Conservation (phyloP, 441 rosid genomes). For the Croton setiger region DNA sequence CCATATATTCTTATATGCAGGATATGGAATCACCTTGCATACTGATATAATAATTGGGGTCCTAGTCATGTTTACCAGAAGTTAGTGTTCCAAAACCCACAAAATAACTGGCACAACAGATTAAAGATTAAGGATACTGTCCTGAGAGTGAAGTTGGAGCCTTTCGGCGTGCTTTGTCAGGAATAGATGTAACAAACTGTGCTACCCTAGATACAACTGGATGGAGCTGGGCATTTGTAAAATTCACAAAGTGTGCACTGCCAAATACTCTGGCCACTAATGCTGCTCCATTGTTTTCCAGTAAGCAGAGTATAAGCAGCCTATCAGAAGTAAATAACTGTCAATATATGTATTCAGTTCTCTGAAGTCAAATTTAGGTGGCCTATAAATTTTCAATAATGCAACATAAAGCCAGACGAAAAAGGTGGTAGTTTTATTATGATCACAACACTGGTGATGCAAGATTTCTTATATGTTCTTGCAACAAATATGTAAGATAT, state of each 20-base stretch:
- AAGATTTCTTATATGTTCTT: neutral
- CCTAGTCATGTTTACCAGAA: neutral
- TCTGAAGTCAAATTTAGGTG: neutral
- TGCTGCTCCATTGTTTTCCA: constrained; percentile 69
- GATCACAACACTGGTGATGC: neutral
- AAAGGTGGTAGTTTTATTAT: neutral
- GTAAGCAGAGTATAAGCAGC: constrained; percentile 67
- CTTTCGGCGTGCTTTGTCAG: constrained; percentile 77
- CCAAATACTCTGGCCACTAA: constrained; percentile 55
- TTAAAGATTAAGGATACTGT: constrained; percentile 73
- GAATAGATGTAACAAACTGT: constrained; percentile 78
- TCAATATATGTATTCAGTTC: neutral
- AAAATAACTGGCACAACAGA: constrained; percentile 16
- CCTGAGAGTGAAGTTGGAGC: constrained; percentile 62
- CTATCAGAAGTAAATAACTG: constrained; percentile 37
- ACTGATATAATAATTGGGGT: no score
- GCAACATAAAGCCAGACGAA: constrained; percentile 5
- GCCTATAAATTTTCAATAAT: neutral
- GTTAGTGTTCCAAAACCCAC: constrained; percentile 1
- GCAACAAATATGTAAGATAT: neutral
- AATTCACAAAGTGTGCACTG: constrained; percentile 28
- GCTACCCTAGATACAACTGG: constrained; percentile 52
- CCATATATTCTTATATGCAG: constrained; percentile 2
- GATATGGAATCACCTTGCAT: neutral
- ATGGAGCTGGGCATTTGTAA: constrained; percentile 32